A percentile compares a stretch with the other conserved stretches of the same genome.
phyloP scores from a whole-genome alignment of 805 yeast genomes.

The Wickerhamiella bombiphila region DNA sequence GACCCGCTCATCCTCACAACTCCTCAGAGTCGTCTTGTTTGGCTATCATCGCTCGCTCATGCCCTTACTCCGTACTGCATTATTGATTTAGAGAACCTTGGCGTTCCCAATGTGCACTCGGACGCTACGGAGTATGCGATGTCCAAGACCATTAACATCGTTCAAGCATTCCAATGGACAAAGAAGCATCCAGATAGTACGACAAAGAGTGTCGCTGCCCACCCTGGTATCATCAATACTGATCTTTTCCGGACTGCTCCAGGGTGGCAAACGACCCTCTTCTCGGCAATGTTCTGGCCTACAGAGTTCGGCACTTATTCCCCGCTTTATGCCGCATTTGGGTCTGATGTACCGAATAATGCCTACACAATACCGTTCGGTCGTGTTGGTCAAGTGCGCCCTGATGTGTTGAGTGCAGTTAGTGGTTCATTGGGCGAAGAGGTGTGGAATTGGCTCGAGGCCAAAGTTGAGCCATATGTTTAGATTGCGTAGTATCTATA shows the following conservation, averaged over 20 bases:
- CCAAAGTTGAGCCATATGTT: slow-evolving; percentile 2
- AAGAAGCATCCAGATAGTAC: slow-evolving; percentile 22
- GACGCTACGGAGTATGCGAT: slow-evolving; percentile 26
- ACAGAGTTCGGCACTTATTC: slow-evolving; percentile 31
- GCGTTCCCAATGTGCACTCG: not conserved
- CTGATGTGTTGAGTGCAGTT: slow-evolving; percentile 25
- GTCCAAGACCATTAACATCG: slow-evolving; percentile 30
- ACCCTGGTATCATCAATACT: slow-evolving; percentile 30
- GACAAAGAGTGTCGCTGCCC: slow-evolving; percentile 25
- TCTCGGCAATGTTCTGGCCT: slow-evolving; percentile 10
- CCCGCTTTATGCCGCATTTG: slow-evolving; percentile 30
- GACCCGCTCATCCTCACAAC: slow-evolving; percentile 27
- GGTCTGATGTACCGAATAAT: slow-evolving; percentile 27
- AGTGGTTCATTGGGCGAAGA: slow-evolving; percentile 24
- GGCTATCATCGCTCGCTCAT: slow-evolving; percentile 32
- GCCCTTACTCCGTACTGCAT: slow-evolving; percentile 21
- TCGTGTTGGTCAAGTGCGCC: slow-evolving; percentile 24
- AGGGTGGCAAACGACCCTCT: not conserved
- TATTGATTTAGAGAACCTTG: slow-evolving; percentile 25
- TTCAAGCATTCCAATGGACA: slow-evolving; percentile 28
- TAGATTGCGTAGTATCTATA: not conserved
- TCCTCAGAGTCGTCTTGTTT: slow-evolving; percentile 30
- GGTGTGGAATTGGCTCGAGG: slow-evolving; percentile 24
- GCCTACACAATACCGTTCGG: slow-evolving; percentile 33
- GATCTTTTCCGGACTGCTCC: slow-evolving; percentile 23